Evolutionary conservation across 2,329 filamentous ascomycete species (phyloP), one percentile per base, ranked within the genome.

Genomic region (Beauveria australis): DNA sequence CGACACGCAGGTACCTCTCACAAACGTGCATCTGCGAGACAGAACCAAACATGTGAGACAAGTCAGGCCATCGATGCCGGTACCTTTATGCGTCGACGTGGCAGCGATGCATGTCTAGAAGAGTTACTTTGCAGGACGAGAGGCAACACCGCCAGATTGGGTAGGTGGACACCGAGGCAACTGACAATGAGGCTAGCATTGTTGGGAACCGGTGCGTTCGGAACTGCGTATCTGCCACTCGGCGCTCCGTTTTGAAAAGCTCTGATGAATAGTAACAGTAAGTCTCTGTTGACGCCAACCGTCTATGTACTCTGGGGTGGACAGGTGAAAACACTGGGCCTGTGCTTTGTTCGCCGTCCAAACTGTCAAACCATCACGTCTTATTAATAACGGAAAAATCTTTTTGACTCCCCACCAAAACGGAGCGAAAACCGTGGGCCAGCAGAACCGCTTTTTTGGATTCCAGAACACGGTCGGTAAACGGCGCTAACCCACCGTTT

Each of bases 401-500:
- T 54, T 43, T 60, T 60, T n/a, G 14, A 6, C 54, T 59, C 49
- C 41, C 58, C 58, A 60, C 58, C 46, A 33, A 53, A 60, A 60
- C 49, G 51, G 58, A 60, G 49, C 58, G 46, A 22, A 37, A 19
- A 28, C 26, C 24, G 44, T 53, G 56, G 48, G 56, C 37, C 40
- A 7, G 16, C 41, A 41, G 57, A 59, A 59, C 56, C 48, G 37
- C 47, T 59, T 59, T 59, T 59, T 33, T 41, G 18, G 40, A 54
- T 53, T 60, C 58, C 49, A 60, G 58, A 60, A 53, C 58, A 53
- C 19, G 58, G 26, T 60, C 58, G 28, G 43, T 48, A 60, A 59
- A 60, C 49, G 48, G 58, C 49, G 40, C 58, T 53, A 40, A 53
- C 12, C 24, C 49, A 60, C 58, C 58, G 58, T 60, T 60, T 60